These are phyloP conservation scores for Vickermania spadyakhi DNA, from an alignment of 208 protist genomes.

Conservation along the genomic window DNA sequence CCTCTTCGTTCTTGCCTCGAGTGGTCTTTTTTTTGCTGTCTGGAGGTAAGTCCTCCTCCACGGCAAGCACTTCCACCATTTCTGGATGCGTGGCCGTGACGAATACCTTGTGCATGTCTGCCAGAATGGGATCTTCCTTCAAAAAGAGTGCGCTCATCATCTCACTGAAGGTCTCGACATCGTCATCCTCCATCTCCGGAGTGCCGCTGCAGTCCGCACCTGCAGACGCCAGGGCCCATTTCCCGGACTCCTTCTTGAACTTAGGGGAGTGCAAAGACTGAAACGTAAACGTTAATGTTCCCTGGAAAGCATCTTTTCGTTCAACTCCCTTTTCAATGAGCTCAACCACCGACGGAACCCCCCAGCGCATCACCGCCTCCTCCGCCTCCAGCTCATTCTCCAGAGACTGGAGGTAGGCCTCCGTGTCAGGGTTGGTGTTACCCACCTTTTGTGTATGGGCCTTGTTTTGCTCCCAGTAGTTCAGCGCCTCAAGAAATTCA, in stretches of 20 bases:
- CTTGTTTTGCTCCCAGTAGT: conserved; percentile 3
- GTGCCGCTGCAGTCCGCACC: neutral
- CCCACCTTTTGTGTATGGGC: neutral
- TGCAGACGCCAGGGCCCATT: neutral
- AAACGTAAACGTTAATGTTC: neutral
- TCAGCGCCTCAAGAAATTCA: neutral
- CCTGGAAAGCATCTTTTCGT: neutral
- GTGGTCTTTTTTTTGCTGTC: neutral
- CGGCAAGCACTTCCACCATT: neutral
- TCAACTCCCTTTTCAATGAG: neutral
- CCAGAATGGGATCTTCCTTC: neutral
- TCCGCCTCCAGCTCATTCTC: conserved; percentile 28
- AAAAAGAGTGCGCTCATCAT: neutral
- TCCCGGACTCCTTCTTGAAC: neutral
- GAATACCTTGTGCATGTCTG: neutral
- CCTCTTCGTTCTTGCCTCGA: neutral
- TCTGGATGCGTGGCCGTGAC: neutral
- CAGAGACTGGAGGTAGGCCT: neutral
- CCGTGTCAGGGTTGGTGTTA: conserved; percentile 4
- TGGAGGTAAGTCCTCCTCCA: neutral
- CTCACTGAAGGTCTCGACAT: neutral
- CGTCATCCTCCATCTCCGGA: neutral
- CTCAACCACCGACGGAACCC: neutral
- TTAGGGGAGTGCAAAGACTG: neutral
- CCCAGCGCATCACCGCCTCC: conserved; percentile 8